Conservation (phyloP, 2,329 filamentous ascomycete species). For the Emergomyces orientalis region DNA sequence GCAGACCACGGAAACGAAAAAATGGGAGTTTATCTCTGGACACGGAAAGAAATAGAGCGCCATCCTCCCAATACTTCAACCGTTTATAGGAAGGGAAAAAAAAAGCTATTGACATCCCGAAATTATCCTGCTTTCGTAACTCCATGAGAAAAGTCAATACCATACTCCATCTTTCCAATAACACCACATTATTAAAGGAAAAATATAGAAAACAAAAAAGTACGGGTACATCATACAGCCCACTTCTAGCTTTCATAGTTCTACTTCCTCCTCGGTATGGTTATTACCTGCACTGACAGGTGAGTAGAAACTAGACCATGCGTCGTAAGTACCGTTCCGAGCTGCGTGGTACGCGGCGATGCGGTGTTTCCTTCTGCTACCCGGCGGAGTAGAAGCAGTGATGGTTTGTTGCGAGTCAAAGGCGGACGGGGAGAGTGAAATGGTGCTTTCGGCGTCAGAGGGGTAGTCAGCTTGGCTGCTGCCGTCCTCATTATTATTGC, state of each 20-base stretch:
- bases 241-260: conserved; percentile 24
- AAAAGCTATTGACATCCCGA: too few species aligned
- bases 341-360: conserved; percentile 35
- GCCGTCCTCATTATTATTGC: not conserved
- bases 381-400: not conserved
- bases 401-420: conserved; percentile 20
- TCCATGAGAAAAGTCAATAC: not conserved
- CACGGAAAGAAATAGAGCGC: too few species aligned
- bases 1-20: too few species aligned
- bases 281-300: conserved; percentile 38
- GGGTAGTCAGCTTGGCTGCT: not conserved
- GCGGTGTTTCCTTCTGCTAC: conserved; percentile 14
- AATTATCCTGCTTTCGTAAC: not conserved
- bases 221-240: not conserved
- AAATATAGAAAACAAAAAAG: not conserved
- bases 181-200: not conserved
- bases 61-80: too few species aligned
- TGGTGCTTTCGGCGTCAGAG: conserved; percentile 17
- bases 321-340: conserved; percentile 34
- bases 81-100: too few species aligned
- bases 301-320: conserved; percentile 31
- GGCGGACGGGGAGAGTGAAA: conserved; percentile 22
- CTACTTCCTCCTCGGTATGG: conserved; percentile 35
- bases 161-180: not conserved
- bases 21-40: too few species aligned